A percentile compares a stretch with the other conserved stretches of the same genome.
phyloP scores from a whole-genome alignment of 257 asterid species.

The Solanum pinnatisectum region DNA sequence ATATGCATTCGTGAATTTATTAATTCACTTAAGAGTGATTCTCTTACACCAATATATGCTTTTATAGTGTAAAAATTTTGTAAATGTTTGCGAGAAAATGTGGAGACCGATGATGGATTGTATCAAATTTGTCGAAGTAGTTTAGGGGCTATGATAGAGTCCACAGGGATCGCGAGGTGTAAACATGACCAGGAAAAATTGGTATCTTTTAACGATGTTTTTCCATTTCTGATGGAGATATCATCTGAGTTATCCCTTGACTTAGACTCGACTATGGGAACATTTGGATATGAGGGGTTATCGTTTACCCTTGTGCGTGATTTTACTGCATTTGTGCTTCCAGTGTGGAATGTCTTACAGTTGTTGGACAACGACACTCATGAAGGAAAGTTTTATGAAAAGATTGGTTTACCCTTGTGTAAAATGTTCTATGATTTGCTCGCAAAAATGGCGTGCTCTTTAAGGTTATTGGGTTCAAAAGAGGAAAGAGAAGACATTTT shows the following conservation, averaged over 20 bases:
- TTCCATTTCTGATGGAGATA: slow-evolving; percentile 47
- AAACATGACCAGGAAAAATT: slow-evolving; percentile 8
- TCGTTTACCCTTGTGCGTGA: slow-evolving; percentile 30
- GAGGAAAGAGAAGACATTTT: slow-evolving; percentile 14
- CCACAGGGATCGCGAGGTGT: neutral
- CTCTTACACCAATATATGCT: slow-evolving; percentile 16
- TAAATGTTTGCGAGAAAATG: slow-evolving; percentile 25
- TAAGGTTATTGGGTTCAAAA: slow-evolving; percentile 28
- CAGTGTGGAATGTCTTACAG: slow-evolving; percentile 22
- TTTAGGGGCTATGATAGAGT: slow-evolving; percentile 15
- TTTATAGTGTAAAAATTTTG: slow-evolving; percentile 47
- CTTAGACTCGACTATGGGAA: slow-evolving; percentile 18
- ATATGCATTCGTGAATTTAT: slow-evolving; percentile 47
- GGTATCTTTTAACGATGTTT: slow-evolving; percentile 34
- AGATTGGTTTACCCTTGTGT: slow-evolving; percentile 27
- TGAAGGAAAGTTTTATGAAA: neutral
- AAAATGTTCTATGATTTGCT: slow-evolving; percentile 33
- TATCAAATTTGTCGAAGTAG: slow-evolving; percentile 40
- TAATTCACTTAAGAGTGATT: slow-evolving; percentile 14
- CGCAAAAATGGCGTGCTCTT: slow-evolving; percentile 33
- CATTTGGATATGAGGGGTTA: slow-evolving; percentile 17
- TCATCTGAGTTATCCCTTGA: slow-evolving; percentile 31
- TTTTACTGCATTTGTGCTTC: slow-evolving; percentile 35
- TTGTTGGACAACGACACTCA: slow-evolving; percentile 11
- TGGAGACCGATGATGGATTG: slow-evolving; percentile 27